phyloP scores from a whole-genome alignment of 2,329 filamentous ascomycete species.

The Beauveria scarabaeidicola region DNA sequence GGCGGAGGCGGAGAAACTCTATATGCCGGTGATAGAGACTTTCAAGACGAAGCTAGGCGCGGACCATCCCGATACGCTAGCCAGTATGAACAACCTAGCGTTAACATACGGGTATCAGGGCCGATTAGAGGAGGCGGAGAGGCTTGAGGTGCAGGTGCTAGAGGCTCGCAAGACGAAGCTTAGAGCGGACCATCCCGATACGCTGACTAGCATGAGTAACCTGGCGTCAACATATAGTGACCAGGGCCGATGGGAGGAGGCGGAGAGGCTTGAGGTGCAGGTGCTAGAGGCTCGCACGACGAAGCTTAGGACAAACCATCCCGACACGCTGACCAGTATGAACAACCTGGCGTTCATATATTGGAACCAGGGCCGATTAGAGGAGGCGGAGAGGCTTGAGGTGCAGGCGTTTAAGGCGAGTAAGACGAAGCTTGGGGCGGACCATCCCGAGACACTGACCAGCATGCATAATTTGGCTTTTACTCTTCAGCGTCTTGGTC shows the following conservation, averaged over 20 bases:
- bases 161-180: neutral
- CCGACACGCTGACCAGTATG: constrained; percentile 14
- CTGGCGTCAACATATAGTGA: neutral
- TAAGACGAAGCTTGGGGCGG: neutral
- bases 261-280: constrained; percentile 11
- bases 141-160: neutral
- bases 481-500: neutral
- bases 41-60: too few relatives aligned
- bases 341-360: constrained; percentile 2
- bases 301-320: constrained; percentile 11
- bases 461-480: neutral
- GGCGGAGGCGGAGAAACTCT: neutral
- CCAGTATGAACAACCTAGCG: accelerated
- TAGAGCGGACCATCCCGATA: neutral
- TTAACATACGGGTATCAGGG: accelerated
- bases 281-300: neutral
- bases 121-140: neutral
- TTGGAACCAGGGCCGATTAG: neutral
- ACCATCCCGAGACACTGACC: constrained; percentile 6
- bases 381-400: neutral
- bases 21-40: too few relatives aligned
- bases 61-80: too few relatives aligned
- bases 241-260: neutral
- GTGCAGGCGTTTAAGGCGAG: too few relatives aligned
- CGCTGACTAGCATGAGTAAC: constrained; percentile 1